Percentiles rank a stretch among this genome's conserved stretches.
Evolutionary conservation across 176 grass and related monocot species (phyloP).

Genomic region (Puya raimondii): DNA sequence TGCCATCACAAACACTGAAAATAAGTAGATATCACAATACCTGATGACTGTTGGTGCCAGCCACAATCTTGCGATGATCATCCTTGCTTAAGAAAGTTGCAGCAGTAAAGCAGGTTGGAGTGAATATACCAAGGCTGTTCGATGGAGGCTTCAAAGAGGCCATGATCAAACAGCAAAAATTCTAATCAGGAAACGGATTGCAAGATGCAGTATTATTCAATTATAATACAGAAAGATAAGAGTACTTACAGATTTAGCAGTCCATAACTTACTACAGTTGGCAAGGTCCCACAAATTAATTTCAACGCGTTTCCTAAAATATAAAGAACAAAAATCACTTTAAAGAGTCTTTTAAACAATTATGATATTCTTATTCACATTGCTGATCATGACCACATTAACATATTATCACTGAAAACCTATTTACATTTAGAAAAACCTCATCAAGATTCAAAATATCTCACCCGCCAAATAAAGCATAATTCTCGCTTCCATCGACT

Average conservation of each 20-base stretch:
- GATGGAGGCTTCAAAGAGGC: slow-evolving; percentile 41
- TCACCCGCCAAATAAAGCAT: slow-evolving; percentile 88
- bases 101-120: slow-evolving; percentile 72
- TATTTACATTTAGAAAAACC: not conserved
- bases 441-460: slow-evolving; percentile 11
- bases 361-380: not conserved
- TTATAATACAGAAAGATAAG: slow-evolving; percentile 14
- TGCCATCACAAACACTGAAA: not conserved
- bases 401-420: not conserved
- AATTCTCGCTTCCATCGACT: slow-evolving; percentile 59
- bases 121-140: slow-evolving; percentile 78
- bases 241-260: slow-evolving; percentile 75
- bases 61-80: slow-evolving; percentile 94
- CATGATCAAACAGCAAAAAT: slow-evolving; percentile 16
- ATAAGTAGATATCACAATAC: slow-evolving; percentile 26
- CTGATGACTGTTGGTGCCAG: slow-evolving; percentile 79
- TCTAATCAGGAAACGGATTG: slow-evolving; percentile 17
- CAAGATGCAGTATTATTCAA: slow-evolving; percentile 1
- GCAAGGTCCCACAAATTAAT: slow-evolving; percentile 85
- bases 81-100: slow-evolving; percentile 81
- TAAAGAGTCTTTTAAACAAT: not conserved
- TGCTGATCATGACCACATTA: not conserved
- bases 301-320: slow-evolving; percentile 62
- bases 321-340: slow-evolving; percentile 9
- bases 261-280: slow-evolving; percentile 64